Evolutionary conservation across 1,139 yeast species (phyloP).

Genomic region (Suhomyces coccinellae): DNA sequence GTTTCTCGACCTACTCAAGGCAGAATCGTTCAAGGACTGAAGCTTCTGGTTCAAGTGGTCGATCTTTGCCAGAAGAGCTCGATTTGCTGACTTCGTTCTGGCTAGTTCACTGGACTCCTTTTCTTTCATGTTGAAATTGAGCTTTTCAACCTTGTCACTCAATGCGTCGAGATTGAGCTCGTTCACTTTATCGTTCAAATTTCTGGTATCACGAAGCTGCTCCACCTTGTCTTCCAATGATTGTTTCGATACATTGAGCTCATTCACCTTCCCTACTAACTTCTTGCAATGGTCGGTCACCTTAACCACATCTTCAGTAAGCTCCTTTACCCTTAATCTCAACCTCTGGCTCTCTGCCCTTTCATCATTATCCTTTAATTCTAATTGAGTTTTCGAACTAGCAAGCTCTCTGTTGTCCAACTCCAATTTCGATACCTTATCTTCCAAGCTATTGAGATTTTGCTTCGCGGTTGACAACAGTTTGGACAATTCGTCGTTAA

Average conservation of each 20-base stretch:
- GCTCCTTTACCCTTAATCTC: conserved; percentile 22
- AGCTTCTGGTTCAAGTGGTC: conserved; percentile 19
- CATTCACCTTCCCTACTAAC: conserved; percentile 32
- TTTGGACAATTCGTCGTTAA: conserved; percentile 24
- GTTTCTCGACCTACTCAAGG: neutral
- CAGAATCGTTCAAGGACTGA: conserved; percentile 10
- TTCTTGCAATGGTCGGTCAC: conserved; percentile 33
- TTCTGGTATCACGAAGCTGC: conserved; percentile 6
- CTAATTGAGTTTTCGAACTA: conserved; percentile 14
- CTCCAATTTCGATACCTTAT: conserved; percentile 15
- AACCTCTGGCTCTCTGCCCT: conserved; percentile 24
- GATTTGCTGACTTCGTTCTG: conserved; percentile 18
- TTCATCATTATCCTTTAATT: conserved; percentile 16
- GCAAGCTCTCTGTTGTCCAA: conserved; percentile 9
- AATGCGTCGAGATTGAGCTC: conserved; percentile 14
- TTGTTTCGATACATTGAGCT: conserved; percentile 14
- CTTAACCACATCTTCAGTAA: conserved; percentile 27
- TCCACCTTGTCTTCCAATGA: conserved; percentile 7
- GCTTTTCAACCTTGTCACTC: conserved; percentile 15
- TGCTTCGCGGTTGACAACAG: conserved; percentile 22
- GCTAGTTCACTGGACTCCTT: conserved; percentile 15
- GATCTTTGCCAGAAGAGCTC: conserved; percentile 21
- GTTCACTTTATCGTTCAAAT: conserved; percentile 6
- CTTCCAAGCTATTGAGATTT: conserved; percentile 14
- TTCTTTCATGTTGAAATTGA: conserved; percentile 12